These are phyloP conservation scores for Domatiomyces globalis DNA, from an alignment of 2,329 filamentous ascomycete species.

Conservation along the genomic window DNA sequence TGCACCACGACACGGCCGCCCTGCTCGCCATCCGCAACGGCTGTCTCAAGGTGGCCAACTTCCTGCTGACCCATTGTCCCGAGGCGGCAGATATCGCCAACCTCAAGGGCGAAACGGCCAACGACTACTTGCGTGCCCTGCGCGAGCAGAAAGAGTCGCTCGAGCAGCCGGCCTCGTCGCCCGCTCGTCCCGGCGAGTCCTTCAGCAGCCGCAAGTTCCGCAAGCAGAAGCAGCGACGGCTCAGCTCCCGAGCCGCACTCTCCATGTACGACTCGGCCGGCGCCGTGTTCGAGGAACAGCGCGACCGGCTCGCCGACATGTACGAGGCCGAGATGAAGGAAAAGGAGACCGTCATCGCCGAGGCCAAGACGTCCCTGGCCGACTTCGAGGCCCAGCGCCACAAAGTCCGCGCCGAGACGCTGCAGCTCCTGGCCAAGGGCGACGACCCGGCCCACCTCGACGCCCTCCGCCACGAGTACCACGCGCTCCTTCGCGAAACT, in stretches of 20 bases:
- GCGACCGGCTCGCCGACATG: slow-evolving; percentile 48
- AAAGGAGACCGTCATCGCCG: slow-evolving; percentile 44
- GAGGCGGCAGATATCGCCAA: slow-evolving; percentile 67
- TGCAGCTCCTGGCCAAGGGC: slow-evolving; percentile 20
- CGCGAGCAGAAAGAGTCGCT: slow-evolving; percentile 27
- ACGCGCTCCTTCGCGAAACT: slow-evolving; percentile 23
- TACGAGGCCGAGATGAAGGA: slow-evolving; percentile 24
- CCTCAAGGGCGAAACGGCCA: slow-evolving; percentile 64
- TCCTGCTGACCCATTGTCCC: slow-evolving; percentile 61
- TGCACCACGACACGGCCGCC: slow-evolving; percentile 81
- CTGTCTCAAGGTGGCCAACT: slow-evolving; percentile 60
- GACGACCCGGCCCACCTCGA: slow-evolving; percentile 25
- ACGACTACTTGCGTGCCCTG: slow-evolving; percentile 61
- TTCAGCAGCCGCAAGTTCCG: slow-evolving; percentile 10
- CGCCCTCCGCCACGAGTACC: slow-evolving; percentile 27
- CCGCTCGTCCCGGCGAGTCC: slow-evolving; percentile 26
- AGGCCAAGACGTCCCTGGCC: slow-evolving; percentile 44
- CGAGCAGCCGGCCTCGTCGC: slow-evolving; percentile 51
- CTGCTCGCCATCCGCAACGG: slow-evolving; percentile 74
- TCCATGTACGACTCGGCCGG: slow-evolving; percentile 56
- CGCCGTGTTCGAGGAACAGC: slow-evolving; percentile 55
- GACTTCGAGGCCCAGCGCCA: slow-evolving; percentile 31
- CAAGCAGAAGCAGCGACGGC: slow-evolving; percentile 20
- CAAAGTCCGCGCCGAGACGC: slow-evolving; percentile 28
- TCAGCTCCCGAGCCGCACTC: slow-evolving; percentile 48